phyloP scores from a whole-genome alignment of 2,329 filamentous ascomycete genomes.

The Penicillium sp. region DNA sequence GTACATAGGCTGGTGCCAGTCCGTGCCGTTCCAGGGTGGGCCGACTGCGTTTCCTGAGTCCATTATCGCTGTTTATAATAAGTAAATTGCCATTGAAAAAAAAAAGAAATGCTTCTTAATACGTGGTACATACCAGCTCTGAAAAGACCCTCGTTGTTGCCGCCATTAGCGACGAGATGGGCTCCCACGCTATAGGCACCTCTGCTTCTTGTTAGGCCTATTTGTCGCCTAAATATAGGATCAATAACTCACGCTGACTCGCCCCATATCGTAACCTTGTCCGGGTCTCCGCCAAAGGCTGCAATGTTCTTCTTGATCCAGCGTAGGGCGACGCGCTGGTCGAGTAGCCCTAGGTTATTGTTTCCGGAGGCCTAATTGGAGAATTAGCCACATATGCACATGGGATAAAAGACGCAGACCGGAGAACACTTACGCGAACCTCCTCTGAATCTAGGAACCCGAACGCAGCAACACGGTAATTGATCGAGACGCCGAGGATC shows the following conservation, averaged over 20 bases:
- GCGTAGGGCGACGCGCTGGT: constrained; percentile 41
- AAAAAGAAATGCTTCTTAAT: too few relatives aligned
- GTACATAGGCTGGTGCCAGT: constrained; percentile 41
- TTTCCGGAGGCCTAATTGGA: constrained; percentile 31
- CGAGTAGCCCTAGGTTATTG: constrained; percentile 36
- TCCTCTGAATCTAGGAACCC: constrained; percentile 39
- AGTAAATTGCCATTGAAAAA: neutral
- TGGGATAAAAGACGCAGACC: too few relatives aligned
- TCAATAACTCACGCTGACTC: constrained; percentile 37
- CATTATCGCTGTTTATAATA: constrained; percentile 33
- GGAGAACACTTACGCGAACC: constrained; percentile 28
- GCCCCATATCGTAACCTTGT: constrained; percentile 43
- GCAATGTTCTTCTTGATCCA: constrained; percentile 44
- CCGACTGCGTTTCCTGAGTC: constrained; percentile 38
- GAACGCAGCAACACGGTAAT: constrained; percentile 37
- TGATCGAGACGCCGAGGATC: constrained; percentile 38
- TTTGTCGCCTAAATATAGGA: neutral
- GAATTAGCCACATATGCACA: neutral
- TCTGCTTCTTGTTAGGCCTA: constrained; percentile 20
- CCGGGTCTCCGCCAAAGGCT: constrained; percentile 39
- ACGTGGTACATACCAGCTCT: constrained; percentile 30
- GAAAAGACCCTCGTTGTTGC: constrained; percentile 37
- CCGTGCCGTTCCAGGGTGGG: constrained; percentile 38
- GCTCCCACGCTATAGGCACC: constrained; percentile 39
- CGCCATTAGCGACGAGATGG: constrained; percentile 35